Conservation (phyloP, 768 basidiomycete genomes). For the Peribolospora baueri region DNA sequence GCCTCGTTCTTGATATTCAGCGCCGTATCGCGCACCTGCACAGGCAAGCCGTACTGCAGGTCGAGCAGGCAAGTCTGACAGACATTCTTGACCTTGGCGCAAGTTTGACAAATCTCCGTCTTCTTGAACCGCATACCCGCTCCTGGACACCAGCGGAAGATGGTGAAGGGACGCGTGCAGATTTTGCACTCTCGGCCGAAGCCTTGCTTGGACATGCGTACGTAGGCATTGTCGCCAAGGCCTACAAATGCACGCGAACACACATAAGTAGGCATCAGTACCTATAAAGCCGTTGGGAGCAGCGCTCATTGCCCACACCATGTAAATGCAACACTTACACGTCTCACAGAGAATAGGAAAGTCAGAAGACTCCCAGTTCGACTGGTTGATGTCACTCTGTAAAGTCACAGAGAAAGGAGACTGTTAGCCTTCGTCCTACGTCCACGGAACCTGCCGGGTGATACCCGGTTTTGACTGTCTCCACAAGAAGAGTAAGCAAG, state of each 20-base stretch:
- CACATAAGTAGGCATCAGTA: background rate
- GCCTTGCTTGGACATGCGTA: constrained; percentile 95
- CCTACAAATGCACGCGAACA: constrained; percentile 24
- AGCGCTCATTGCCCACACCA: background rate
- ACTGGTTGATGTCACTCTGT: constrained; percentile 55
- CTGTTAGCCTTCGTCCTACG: too few species aligned
- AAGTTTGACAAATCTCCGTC: constrained; percentile 90
- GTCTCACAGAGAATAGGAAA: constrained; percentile 84
- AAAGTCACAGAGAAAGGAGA: too few species aligned
- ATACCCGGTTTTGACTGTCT: too few species aligned
- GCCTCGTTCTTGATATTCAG: constrained; percentile 53
- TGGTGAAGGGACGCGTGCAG: constrained; percentile 67
- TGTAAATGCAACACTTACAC: constrained; percentile 29
- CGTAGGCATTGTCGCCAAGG: constrained; percentile 69
- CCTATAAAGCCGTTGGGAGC: background rate
- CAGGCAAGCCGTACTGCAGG: constrained; percentile 83
- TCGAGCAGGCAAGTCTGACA: constrained; percentile 96
- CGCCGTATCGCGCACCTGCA: constrained; percentile 91
- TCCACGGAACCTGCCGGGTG: too few species aligned
- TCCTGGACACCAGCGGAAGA: constrained; percentile 97
- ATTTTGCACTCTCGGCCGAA: constrained; percentile 91
- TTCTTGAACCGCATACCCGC: constrained; percentile 79
- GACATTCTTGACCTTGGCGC: constrained; percentile 46
- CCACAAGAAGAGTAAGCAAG: too few species aligned
- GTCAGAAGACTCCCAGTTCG: constrained; percentile 80